Percentiles rank a stretch among this genome's conserved stretches.
Conservation (phyloP, 768 basidiomycete genomes). For the Cyathus striatus region DNA sequence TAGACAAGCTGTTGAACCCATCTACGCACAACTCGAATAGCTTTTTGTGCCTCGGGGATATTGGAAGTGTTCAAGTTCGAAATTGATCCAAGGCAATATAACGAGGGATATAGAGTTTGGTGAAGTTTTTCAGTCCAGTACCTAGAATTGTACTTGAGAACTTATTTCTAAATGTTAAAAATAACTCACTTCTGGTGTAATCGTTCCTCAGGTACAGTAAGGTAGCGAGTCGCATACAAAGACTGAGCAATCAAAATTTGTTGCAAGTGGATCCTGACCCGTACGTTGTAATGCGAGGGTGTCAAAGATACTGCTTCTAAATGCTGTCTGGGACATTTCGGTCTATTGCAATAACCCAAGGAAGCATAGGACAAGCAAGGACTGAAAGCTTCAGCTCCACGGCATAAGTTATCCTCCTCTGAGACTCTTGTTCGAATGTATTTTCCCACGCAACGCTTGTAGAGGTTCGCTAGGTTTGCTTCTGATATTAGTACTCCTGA, state of each 20-base stretch:
- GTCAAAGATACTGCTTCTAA: not conserved
- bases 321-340: not conserved
- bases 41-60: conserved; percentile 34
- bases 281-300: not conserved
- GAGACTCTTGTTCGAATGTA: not conserved
- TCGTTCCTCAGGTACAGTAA: conserved; percentile 6
- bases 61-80: conserved; percentile 23
- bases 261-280: not conserved
- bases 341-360: not conserved
- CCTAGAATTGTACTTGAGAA: conserved; percentile 16
- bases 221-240: not conserved
- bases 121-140: conserved; percentile 43
- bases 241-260: not conserved
- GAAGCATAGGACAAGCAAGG: not conserved
- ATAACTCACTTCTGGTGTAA: conserved; percentile 14
- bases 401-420: not conserved
- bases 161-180: not conserved
- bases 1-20: conserved; percentile 43
- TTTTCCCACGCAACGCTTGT: not conserved
- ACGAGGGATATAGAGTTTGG: conserved; percentile 43
- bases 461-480: conserved; percentile 4
- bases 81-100: conserved; percentile 38
- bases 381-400: not conserved
- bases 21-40: conserved; percentile 29
- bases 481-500: conserved; percentile 9